Evolutionary conservation across 176 grass and related monocot species (phyloP).

Genomic region (Zoysia pacifica): DNA sequence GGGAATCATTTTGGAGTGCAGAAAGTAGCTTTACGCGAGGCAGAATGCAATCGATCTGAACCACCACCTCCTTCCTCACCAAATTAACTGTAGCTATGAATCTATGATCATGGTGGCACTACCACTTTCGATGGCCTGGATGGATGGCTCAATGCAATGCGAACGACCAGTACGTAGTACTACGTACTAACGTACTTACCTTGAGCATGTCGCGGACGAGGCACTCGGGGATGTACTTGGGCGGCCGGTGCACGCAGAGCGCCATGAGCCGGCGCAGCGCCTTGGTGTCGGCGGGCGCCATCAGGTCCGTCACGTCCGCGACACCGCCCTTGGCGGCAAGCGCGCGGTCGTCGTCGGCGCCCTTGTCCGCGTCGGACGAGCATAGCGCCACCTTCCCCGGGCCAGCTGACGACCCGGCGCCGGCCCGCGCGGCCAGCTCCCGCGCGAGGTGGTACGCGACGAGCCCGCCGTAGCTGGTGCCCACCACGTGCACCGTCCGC

Average conservation of each 20-base stretch:
- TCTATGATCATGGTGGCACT: neutral
- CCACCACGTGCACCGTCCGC: slow-evolving; percentile 52
- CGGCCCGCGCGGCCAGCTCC: slow-evolving; percentile 18
- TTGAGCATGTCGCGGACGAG: slow-evolving; percentile 59
- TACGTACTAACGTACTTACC: slow-evolving; percentile 39
- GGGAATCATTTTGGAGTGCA: neutral
- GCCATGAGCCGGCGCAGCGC: slow-evolving; percentile 49
- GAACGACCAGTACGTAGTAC: neutral
- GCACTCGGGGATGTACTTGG: slow-evolving; percentile 72
- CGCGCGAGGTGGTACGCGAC: slow-evolving; percentile 82
- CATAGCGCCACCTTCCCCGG: slow-evolving; percentile 64
- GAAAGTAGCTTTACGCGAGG: no score
- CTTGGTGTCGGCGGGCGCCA: slow-evolving; percentile 53
- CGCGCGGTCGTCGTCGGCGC: slow-evolving; percentile 58
- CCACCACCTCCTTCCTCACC: neutral
- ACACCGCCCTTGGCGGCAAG: slow-evolving; percentile 63
- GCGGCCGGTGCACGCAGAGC: slow-evolving; percentile 52
- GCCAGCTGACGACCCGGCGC: no score
- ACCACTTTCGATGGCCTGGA: neutral
- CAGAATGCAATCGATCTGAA: neutral
- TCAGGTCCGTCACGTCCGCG: slow-evolving; percentile 47
- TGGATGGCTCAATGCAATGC: neutral
- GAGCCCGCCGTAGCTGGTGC: slow-evolving; percentile 93
- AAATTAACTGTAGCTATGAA: neutral
- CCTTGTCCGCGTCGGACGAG: slow-evolving; percentile 67